phyloP scores from a whole-genome alignment of 352 stramenopile species.

The Salisapilia sapeloensis region DNA sequence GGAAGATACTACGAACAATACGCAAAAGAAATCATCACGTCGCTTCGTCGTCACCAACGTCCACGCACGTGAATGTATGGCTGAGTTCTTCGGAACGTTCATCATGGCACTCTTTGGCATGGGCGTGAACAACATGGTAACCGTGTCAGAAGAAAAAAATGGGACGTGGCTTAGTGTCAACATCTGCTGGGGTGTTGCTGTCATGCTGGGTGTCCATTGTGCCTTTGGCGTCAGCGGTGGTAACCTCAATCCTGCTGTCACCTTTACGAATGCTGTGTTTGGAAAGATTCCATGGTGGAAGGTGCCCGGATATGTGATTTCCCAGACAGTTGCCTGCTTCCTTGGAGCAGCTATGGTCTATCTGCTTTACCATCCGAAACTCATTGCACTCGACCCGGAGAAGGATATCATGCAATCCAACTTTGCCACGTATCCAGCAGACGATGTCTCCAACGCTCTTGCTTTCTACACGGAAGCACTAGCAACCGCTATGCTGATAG shows the following conservation, averaged over 20 bases:
- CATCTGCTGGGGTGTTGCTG: slow-evolving; percentile 19
- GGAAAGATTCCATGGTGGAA: slow-evolving; percentile 14
- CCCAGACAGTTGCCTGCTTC: slow-evolving; percentile 12
- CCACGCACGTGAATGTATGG: slow-evolving; percentile 18
- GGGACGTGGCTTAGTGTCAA: too few species aligned
- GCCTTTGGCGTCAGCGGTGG: slow-evolving; percentile 11
- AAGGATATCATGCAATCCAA: slow-evolving; percentile 9
- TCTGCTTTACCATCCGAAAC: slow-evolving; percentile 14
- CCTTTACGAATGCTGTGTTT: slow-evolving; percentile 9
- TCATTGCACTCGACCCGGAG: slow-evolving; percentile 17
- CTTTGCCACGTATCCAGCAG: slow-evolving; percentile 16
- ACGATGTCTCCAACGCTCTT: slow-evolving; percentile 10
- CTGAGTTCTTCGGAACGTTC: slow-evolving; percentile 23
- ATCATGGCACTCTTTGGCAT: too few species aligned
- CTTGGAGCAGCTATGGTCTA: slow-evolving; percentile 11
- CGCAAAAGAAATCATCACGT: too few species aligned
- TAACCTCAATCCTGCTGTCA: slow-evolving; percentile 26
- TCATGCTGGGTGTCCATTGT: slow-evolving; percentile 16
- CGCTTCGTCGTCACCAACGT: too few species aligned
- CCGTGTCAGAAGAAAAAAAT: too few species aligned
- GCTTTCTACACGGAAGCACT: slow-evolving; percentile 19
- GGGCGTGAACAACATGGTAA: too few species aligned
- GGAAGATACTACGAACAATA: too few species aligned
- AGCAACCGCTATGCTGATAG: slow-evolving; percentile 10
- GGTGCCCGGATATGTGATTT: slow-evolving; percentile 12